Conservation (phyloP, 495 filamentous ascomycete genomes). For the Filosporella fistucella region DNA sequence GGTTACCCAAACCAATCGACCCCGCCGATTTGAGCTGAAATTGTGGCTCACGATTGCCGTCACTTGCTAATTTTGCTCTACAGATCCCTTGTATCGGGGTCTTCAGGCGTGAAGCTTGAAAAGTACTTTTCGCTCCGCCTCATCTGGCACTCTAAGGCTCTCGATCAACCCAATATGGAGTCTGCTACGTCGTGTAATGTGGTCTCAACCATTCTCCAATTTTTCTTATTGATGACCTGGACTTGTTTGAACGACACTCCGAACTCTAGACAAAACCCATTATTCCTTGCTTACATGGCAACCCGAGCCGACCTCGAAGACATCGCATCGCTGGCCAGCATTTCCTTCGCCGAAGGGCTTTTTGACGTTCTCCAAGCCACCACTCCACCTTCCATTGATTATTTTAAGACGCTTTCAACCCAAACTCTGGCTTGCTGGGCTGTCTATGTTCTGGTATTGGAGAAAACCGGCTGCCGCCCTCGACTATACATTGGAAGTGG, state of each 20-base stretch:
- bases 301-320: constrained; percentile 1
- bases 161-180: too few relatives aligned
- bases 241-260: constrained; percentile 8
- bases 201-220: constrained; percentile 10
- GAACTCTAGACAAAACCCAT: background rate
- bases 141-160: too few relatives aligned
- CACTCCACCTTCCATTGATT: constrained; percentile 7
- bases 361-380: constrained; percentile 7
- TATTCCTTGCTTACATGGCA: constrained; percentile 2
- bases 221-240: constrained; percentile 6
- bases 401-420: constrained; percentile 11
- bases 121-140: too few relatives aligned
- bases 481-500: constrained; percentile 14
- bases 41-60: too few relatives aligned
- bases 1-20: too few relatives aligned
- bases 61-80: too few relatives aligned
- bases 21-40: too few relatives aligned
- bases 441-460: constrained; percentile 13
- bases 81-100: too few relatives aligned
- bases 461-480: constrained; percentile 10
- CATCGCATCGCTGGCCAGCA: constrained; percentile 1
- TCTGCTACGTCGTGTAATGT: too few relatives aligned
- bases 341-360: constrained; percentile 12
- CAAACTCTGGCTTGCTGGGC: constrained; percentile 2
- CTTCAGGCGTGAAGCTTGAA: too few relatives aligned